Evolutionary conservation across 2,329 filamentous ascomycete genomes (phyloP).

Genomic region (Hysterium pulicare): DNA sequence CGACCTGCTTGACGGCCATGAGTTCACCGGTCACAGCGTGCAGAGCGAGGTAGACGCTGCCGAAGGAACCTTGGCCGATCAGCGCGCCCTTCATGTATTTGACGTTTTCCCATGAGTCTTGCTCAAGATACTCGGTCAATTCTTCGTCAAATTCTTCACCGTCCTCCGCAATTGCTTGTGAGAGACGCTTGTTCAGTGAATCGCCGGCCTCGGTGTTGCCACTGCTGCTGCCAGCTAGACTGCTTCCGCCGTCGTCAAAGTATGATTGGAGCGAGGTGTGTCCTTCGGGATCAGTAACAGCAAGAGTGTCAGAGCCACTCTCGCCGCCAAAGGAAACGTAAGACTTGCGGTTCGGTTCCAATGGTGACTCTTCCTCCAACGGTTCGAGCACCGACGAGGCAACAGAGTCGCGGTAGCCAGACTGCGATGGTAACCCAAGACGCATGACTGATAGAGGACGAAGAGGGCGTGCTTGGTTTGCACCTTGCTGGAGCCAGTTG

Average conservation of each 20-base stretch:
- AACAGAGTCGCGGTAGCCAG: slow-evolving; percentile 78
- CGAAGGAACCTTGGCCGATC: slow-evolving; percentile 95
- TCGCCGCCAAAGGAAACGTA: slow-evolving; percentile 84
- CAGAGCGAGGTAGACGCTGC: slow-evolving; percentile 89
- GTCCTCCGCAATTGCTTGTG: slow-evolving; percentile 81
- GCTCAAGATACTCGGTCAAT: slow-evolving; percentile 82
- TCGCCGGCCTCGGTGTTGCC: slow-evolving; percentile 57
- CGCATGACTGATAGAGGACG: slow-evolving; percentile 60
- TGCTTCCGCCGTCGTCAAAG: slow-evolving; percentile 76
- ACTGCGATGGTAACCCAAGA: slow-evolving; percentile 54
- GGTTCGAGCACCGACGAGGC: slow-evolving; percentile 86
- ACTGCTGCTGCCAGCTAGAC: slow-evolving; percentile 65
- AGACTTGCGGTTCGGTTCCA: slow-evolving; percentile 87
- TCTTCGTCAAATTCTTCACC: slow-evolving; percentile 90
- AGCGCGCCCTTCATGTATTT: slow-evolving; percentile 99
- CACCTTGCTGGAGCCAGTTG: slow-evolving; percentile 73
- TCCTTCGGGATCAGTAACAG: slow-evolving; percentile 73
- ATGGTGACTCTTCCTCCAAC: slow-evolving; percentile 82
- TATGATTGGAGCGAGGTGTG: slow-evolving; percentile 70
- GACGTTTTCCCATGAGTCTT: slow-evolving; percentile 92
- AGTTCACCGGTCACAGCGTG: slow-evolving; percentile 96
- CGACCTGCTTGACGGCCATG: slow-evolving; percentile 97
- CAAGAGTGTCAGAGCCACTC: slow-evolving; percentile 66
- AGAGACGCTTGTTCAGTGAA: slow-evolving; percentile 78
- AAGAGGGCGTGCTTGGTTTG: slow-evolving; percentile 46